Evolutionary conservation across 2,329 filamentous ascomycete genomes (phyloP), one percentile per base, ranked within the genome.

Genomic region (Monosporascus sp.): DNA sequence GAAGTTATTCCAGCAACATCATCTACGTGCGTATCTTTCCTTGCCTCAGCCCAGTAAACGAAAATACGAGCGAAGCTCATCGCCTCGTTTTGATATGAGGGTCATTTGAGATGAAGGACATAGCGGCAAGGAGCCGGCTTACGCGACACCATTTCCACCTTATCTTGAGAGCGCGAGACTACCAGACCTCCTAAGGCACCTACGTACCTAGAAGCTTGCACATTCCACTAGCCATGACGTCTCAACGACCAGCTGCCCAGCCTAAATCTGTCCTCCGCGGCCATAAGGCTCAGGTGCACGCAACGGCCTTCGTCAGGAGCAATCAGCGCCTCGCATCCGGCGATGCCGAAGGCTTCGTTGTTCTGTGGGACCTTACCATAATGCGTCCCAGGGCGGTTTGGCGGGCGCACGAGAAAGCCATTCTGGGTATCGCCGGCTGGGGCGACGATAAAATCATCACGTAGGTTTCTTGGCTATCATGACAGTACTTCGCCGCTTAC

Each of bases 331-430:
- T 99, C 6, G 75, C 90, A 14, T 94, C 91, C 1, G 93, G 89
- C 37, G 94, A 99, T 71, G 89, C 91, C 8, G 89, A 96, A 43
- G 94, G 94, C 55, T 97, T 88, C 79, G 78, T 96, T 37, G 81
- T 96, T 7, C 74, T 91, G 22, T 99, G 94, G 94, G 87, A 89
- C 66, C 75, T 96, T 40, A 80, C 86, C 26, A 89, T 86, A 50
- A 92, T 95, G 76, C 81, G 94, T 37, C 83, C 93, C 0, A 78
- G 84, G 8, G 89, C 87, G 1, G 89, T 94, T 3, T 99, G 94
- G 94, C 86, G 82, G 63, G 89, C 91, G 1, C 94, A 99, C 69
- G 77, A 83, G 45, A 87, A 82, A 37, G 82, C 89, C 20, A 85
- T 97, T 27, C 77, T 97, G 17, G 89, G 86, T 4, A 77, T 94